phyloP scores from a whole-genome alignment of 768 basidiomycete species.

The Lactarius vividus region DNA sequence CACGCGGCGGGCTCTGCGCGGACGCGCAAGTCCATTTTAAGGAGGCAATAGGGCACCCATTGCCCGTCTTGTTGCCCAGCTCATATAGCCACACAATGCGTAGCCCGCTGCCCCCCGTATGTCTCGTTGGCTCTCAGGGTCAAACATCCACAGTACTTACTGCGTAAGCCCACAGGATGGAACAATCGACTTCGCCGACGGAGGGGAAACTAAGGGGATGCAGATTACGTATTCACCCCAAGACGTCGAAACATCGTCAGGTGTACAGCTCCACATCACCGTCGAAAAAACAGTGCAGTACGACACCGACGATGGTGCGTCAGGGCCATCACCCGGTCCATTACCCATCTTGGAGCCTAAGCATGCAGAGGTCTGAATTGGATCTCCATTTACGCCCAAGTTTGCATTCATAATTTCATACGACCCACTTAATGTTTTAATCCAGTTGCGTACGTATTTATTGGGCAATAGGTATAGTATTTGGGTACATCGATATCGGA shows the following conservation, averaged over 20 bases:
- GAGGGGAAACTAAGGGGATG: neutral
- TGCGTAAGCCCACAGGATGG: neutral
- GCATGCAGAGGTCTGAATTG: neutral
- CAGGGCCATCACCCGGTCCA: conserved; percentile 10
- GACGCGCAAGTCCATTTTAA: conserved; percentile 8
- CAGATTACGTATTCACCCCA: neutral
- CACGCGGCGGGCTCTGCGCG: conserved; percentile 20
- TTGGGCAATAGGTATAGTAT: neutral
- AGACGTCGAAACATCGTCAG: neutral
- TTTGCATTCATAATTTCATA: neutral
- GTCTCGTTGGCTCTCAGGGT: neutral
- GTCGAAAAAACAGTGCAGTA: conserved; percentile 27
- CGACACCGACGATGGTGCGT: neutral
- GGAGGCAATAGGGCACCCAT: conserved; percentile 4
- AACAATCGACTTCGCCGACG: neutral
- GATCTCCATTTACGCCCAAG: neutral
- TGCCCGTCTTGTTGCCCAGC: conserved; percentile 22
- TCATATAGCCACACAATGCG: conserved; percentile 9
- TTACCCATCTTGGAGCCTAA: neutral
- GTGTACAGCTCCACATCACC: conserved; percentile 22
- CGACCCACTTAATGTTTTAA: neutral
- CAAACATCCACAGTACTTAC: neutral
- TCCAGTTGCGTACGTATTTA: neutral
- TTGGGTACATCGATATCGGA: neutral
- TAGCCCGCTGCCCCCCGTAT: neutral